Conservation (phyloP, 2,329 filamentous ascomycete genomes). For the Diaporthe vaccinii region DNA sequence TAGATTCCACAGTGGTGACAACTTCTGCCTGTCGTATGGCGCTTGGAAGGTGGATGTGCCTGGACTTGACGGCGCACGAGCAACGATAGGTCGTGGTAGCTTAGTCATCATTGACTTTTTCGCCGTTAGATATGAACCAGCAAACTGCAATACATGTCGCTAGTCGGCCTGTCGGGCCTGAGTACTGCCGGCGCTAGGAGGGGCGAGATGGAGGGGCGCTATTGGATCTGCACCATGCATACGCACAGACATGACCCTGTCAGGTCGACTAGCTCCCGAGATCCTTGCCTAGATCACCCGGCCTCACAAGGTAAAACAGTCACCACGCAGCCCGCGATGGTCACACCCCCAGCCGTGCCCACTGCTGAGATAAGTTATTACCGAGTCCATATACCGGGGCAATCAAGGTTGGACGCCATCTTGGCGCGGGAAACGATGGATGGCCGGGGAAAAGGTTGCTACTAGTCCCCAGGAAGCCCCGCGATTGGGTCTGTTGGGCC, state of each 20-base stretch:
- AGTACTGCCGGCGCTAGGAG: constrained; percentile 16
- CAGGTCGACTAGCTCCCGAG: constrained; percentile 22
- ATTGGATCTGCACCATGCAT: constrained; percentile 26
- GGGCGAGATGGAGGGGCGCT: neutral
- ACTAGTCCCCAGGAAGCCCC: neutral
- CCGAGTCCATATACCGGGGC: constrained; percentile 7
- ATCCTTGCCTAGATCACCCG: constrained; percentile 25
- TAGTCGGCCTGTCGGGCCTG: neutral
- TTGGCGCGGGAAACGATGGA: constrained; percentile 11
- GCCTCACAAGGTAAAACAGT: neutral
- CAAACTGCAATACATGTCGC: neutral
- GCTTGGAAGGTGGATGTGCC: neutral
- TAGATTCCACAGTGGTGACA: neutral
- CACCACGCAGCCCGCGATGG: constrained; percentile 9
- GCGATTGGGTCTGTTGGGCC: neutral
- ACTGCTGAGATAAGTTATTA: neutral
- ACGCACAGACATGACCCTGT: constrained; percentile 23
- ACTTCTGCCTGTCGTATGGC: neutral
- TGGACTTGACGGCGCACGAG: neutral
- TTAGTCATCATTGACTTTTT: neutral
- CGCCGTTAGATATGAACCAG: neutral
- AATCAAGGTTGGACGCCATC: constrained; percentile 7
- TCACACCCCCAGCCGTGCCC: constrained; percentile 8
- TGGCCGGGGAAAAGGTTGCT: neutral
- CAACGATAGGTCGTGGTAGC: neutral